phyloP scores from a whole-genome alignment of 495 filamentous ascomycete species.

The Durotheca rogersii region DNA sequence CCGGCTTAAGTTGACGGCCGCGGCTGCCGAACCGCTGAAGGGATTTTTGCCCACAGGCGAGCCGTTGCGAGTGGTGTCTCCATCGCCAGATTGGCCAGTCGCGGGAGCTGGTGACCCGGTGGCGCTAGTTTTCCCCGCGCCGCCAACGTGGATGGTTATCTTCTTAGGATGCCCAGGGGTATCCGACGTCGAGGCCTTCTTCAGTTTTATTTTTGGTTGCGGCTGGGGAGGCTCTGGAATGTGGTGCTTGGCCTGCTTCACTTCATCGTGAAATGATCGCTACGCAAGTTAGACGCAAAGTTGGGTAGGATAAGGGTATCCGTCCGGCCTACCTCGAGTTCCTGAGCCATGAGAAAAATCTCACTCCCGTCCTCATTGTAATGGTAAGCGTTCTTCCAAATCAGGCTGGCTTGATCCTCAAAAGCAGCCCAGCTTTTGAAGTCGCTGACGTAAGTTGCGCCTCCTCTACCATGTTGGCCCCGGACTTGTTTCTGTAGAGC shows the following conservation, averaged over 20 bases:
- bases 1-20: slow-evolving; percentile 34
- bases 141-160: slow-evolving; percentile 57
- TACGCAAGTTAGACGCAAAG: slow-evolving; percentile 41
- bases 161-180: slow-evolving; percentile 45
- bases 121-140: slow-evolving; percentile 50
- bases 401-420: slow-evolving; percentile 70
- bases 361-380: slow-evolving; percentile 90
- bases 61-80: slow-evolving; percentile 34
- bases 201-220: slow-evolving; percentile 76
- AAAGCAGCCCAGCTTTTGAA: slow-evolving; percentile 79
- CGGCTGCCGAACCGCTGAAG: slow-evolving; percentile 28
- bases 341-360: slow-evolving; percentile 67
- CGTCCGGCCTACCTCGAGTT: slow-evolving; percentile 64
- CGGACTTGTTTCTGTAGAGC: slow-evolving; percentile 68
- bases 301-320: not conserved
- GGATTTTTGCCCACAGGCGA: slow-evolving; percentile 30
- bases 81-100: slow-evolving; percentile 42
- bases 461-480: slow-evolving; percentile 64
- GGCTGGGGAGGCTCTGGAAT: slow-evolving; percentile 66
- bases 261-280: slow-evolving; percentile 62
- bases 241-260: slow-evolving; percentile 66
- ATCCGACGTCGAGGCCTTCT: slow-evolving; percentile 51
- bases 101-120: slow-evolving; percentile 58
- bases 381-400: slow-evolving; percentile 82
- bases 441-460: slow-evolving; percentile 64